A percentile compares a stretch with the other conserved stretches of the same genome.
Evolutionary conservation across 2,329 filamentous ascomycete genomes (phyloP).

Genomic region (Neurospora sp.): DNA sequence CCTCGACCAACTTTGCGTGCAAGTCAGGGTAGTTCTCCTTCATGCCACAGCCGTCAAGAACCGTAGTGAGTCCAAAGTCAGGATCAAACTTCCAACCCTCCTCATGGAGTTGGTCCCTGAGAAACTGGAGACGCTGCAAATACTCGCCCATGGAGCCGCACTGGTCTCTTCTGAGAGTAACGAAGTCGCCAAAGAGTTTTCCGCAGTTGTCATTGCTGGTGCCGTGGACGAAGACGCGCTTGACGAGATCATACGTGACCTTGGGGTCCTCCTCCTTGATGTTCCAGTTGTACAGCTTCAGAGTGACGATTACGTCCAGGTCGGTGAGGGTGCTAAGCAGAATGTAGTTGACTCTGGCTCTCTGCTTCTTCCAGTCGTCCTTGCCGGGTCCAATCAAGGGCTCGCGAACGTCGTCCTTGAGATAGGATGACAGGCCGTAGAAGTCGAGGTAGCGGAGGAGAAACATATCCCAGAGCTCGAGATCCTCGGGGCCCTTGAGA

Average conservation of each 20-base stretch:
- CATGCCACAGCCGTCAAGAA: neutral
- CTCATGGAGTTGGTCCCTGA: neutral
- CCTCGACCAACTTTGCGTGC: neutral
- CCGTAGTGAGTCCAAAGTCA: neutral
- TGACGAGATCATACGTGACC: neutral
- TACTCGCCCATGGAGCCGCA: neutral
- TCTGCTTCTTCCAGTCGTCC: neutral
- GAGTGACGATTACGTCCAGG: neutral
- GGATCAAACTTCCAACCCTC: neutral
- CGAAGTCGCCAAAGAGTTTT: neutral
- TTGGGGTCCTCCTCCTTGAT: neutral
- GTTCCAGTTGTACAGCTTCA: neutral
- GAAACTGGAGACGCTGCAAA: neutral
- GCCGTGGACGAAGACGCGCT: neutral
- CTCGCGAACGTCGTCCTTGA: neutral
- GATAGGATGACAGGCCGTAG: neutral
- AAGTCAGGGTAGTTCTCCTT: neutral
- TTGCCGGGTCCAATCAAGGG: neutral
- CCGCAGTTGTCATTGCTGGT: neutral
- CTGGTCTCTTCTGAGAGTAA: neutral
- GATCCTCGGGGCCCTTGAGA: neutral
- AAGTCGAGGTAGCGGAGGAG: neutral
- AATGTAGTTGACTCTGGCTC: neutral
- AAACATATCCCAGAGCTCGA: neutral
- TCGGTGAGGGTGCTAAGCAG: neutral